A percentile compares a stretch with the other conserved stretches of the same genome.
These are phyloP conservation scores for Cornus suecica DNA, from an alignment of 148 eudicot genomes.

Conservation along the genomic window DNA sequence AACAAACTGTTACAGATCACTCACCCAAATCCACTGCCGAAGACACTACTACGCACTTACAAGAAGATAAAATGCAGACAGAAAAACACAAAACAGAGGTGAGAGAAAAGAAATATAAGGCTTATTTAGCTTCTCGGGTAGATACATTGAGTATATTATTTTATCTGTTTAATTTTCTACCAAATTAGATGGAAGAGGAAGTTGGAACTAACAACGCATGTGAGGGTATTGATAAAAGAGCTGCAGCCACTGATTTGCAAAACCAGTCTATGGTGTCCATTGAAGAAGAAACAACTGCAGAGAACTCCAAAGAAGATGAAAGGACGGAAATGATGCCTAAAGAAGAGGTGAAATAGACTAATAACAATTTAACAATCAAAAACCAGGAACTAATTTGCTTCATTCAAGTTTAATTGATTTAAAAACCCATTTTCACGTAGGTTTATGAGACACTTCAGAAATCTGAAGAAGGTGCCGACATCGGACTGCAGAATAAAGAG, in stretches of 20 bases:
- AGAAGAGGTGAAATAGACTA: slow-evolving; percentile 10
- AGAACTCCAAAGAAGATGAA: not conserved
- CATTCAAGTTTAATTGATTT: not conserved
- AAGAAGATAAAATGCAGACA: slow-evolving; percentile 12
- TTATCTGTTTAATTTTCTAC: not conserved
- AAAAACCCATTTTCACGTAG: not conserved
- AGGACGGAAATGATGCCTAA: slow-evolving; percentile 1
- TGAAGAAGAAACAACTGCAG: not conserved
- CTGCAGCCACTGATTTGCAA: not conserved
- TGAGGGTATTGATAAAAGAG: slow-evolving; percentile 4
- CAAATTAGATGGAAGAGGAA: slow-evolving; percentile 9
- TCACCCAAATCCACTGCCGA: slow-evolving; percentile 4
- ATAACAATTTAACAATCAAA: not conserved
- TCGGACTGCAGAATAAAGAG: not conserved
- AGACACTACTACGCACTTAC: not conserved
- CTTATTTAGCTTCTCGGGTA: not conserved
- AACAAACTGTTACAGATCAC: not conserved
- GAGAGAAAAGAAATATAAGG: not conserved
- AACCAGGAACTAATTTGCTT: not conserved
- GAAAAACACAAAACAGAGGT: slow-evolving; percentile 9
- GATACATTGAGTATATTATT: not conserved
- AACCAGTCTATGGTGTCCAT: not conserved
- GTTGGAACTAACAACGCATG: not conserved
- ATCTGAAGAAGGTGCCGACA: slow-evolving; percentile 3
- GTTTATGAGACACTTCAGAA: not conserved